Base-by-base conservation (phyloP, 75 land plant species). In the Picea sitchensis region DNA sequence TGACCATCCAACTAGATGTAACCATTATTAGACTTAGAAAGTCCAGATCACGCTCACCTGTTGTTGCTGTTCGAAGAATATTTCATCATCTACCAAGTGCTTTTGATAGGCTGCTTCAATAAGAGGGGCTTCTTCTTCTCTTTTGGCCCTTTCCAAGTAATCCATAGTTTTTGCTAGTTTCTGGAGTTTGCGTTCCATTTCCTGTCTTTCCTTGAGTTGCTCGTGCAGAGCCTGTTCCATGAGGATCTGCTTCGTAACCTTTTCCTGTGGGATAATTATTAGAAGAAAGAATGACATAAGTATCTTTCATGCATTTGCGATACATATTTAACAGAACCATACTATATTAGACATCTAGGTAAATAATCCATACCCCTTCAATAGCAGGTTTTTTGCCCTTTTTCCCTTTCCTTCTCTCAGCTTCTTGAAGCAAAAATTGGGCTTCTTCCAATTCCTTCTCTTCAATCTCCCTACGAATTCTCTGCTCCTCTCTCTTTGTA, bases 101-200 rank as follows among this genome's bases (percentile, higher is more conserved):
- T 85, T 86, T 58, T 83, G 86, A 81, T 85, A 93, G 30, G 94
- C 94, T 59, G 87, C 94, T 72, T 92, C 91, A 84, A 97, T 91
- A 73, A 97, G 78, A 1, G 98, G 94, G 56, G 96, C 88, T 72
- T 92, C 95, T 79, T 97, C 98, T 80, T 95, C 99, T 65, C 99
- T 92, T 82, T 89, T 97, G 4, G 99, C 99, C 82, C 99, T 93
- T 79, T 96, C 99, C 83, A 94, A 36, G 77, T 94, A 85, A 81
- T 96, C 99, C 98, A 96, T 91, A 3, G 95, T 96, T 75, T 96
- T 96, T 0, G 90, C 95, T 0, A 96, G 85, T 64, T 91, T 96
- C 76, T 87, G 95, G 14, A 96, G 80, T 76, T 94, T 96, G 79
- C 94, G 91, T 78, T 96, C 99, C 92, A 91, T 91, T 80, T 96